Evolutionary conservation across 2,329 filamentous ascomycete genomes (phyloP).

Genomic region (Magnaporthiopsis rhizophila): DNA sequence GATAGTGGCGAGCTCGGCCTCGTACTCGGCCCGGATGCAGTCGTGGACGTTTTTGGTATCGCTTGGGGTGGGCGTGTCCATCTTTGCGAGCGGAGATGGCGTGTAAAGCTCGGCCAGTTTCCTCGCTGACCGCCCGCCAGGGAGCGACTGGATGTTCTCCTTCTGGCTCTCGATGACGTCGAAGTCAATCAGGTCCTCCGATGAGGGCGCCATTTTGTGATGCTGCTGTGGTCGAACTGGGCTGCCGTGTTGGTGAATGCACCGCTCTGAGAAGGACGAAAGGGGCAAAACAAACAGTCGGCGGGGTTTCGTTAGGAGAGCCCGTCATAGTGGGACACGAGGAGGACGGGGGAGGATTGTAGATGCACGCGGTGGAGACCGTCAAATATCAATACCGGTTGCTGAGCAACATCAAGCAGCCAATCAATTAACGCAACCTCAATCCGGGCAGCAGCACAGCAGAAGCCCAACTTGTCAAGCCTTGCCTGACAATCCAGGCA

Average conservation of each 20-base stretch:
- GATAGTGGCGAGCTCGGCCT: conserved; percentile 70
- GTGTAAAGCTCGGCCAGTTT: conserved; percentile 80
- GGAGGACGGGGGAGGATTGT: background rate
- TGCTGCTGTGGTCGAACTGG: background rate
- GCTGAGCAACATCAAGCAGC: background rate
- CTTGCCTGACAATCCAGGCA: background rate
- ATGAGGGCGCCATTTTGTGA: conserved; percentile 34
- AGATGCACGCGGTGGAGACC: too few species aligned
- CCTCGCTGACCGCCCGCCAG: conserved; percentile 78
- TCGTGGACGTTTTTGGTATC: conserved; percentile 70
- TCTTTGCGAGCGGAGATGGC: conserved; percentile 50
- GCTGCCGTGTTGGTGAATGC: background rate
- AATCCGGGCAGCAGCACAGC: background rate
- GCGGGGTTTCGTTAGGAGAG: background rate
- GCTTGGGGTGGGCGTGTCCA: conserved; percentile 56
- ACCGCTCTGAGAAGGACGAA: background rate
- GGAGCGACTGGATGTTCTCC: conserved; percentile 93
- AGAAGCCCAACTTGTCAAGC: background rate
- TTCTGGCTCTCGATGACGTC: conserved; percentile 94
- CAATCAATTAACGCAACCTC: background rate
- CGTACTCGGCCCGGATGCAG: conserved; percentile 72
- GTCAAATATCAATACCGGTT: background rate
- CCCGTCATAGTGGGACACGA: background rate
- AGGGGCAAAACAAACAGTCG: background rate
- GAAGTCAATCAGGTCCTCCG: conserved; percentile 60